Base-by-base conservation (phyloP, 345 rosid genomes). In the Euphorbia lathyris region DNA sequence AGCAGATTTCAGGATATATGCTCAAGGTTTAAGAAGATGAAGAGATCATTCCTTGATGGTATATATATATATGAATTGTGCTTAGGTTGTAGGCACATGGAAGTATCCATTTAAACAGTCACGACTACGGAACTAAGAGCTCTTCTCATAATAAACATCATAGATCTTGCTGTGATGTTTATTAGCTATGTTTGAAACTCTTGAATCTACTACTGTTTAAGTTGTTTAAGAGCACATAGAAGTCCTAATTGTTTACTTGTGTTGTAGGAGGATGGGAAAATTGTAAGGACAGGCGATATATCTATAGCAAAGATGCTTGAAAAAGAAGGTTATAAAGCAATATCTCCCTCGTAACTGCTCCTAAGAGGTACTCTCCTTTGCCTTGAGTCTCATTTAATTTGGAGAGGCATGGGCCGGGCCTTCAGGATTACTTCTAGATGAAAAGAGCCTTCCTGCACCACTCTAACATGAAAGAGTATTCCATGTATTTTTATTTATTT, bases 261-360 rank as follows among this genome's bases (percentile, higher is more conserved):
- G 22, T 50, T 47, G 22, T 74, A 95, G 99, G 97, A 90, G 72
- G 78, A 87, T 68, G 98, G 99, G 34, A 87, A 80, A 80, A 95
- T 92, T 71, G 83, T 87, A n/a, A 90, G 81, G 81, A 90, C 93
- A 0, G 99, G 99, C 60, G 98, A 92, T 75, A 78, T 80, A 8
- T 80, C 93, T 38, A 76, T 92, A 70, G 99, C 96, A 19, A 77
- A 82, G 72, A 38, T 72, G 62, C 90, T 95, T 22, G 97, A 95
- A 77, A 85, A 90, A 72, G 91, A 87, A 52, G 99, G 99, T 74
- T 92, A 88, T 83, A 82, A 85, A 77, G 92, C 90, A 43, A 72
- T 92, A 75, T 79, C 90, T 20, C 83, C 84, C 30, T 47, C 77
- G 16, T 82, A 63, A 76, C 56, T 32, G 40, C n/a, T 65, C 32